Percentiles rank a stretch among this genome's conserved stretches.
These are phyloP conservation scores for Linum trigynum DNA, from an alignment of 345 rosid genomes.

Conservation along the genomic window DNA sequence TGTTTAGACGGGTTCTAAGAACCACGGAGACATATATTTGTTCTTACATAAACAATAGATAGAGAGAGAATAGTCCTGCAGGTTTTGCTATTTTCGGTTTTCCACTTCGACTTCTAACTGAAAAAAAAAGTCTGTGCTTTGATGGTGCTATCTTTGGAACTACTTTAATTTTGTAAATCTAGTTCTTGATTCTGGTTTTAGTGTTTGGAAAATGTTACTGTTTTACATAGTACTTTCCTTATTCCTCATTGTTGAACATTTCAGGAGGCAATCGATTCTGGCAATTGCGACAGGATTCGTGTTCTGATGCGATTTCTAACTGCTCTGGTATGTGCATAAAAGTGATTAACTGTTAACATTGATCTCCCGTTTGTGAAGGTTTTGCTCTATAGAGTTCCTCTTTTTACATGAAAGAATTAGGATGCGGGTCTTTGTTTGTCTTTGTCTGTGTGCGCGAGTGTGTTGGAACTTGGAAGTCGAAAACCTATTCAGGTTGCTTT, in stretches of 20 bases:
- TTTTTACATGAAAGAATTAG: neutral
- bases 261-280: constrained; percentile 71
- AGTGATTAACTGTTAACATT: neutral
- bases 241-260: constrained; percentile 12
- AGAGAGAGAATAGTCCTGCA: neutral
- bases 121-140: no score
- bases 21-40: neutral
- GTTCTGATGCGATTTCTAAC: constrained; percentile 78
- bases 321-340: constrained; percentile 46
- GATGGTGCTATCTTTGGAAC: neutral
- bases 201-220: neutral
- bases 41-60: neutral
- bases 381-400: neutral
- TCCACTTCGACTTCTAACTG: no score
- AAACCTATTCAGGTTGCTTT: no score
- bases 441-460: no score
- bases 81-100: no score
- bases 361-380: neutral
- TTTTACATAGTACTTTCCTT: neutral
- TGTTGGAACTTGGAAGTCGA: no score
- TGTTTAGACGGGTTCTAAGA: neutral
- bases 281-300: constrained; percentile 66
- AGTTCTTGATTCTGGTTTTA: neutral
- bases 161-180: neutral
- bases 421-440: neutral